A percentile compares a stretch with the other conserved stretches of the same genome.
Conservation (phyloP, 192 early-diverging fungal species). For the Polychytrium aggregatum region DNA sequence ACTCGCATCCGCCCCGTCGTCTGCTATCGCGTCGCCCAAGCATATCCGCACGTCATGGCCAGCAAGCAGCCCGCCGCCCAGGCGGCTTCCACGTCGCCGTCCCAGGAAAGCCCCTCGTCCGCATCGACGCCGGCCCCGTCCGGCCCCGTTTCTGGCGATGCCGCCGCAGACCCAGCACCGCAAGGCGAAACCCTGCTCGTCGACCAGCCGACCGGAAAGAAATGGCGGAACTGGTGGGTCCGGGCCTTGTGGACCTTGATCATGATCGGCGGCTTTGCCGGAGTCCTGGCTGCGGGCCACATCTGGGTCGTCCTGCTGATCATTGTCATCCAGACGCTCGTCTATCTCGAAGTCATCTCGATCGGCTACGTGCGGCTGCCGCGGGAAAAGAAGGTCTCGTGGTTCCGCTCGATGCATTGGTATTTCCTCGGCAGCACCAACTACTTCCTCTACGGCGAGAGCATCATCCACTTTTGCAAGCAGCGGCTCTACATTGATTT, state of each 20-base stretch:
- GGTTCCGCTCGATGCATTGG: conserved; percentile 84
- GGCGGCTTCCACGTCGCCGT: too few relatives aligned
- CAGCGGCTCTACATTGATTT: conserved; percentile 74
- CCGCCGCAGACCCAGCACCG: too few relatives aligned
- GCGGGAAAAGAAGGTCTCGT: conserved; percentile 74
- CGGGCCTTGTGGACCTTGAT: conserved; percentile 75
- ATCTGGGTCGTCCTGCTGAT: conserved; percentile 80
- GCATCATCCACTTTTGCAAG: conserved; percentile 81
- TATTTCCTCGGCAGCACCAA: conserved; percentile 84
- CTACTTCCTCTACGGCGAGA: conserved; percentile 93
- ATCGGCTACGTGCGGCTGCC: conserved; percentile 74
- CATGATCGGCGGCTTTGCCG: conserved; percentile 80
- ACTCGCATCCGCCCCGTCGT: too few relatives aligned
- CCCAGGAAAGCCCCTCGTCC: too few relatives aligned
- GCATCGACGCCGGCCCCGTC: too few relatives aligned
- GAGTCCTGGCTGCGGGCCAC: conserved; percentile 53
- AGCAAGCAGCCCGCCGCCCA: too few relatives aligned
- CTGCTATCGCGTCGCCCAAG: too few relatives aligned
- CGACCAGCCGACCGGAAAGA: conserved; percentile 12
- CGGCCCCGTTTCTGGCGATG: too few relatives aligned
- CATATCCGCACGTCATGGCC: too few relatives aligned
- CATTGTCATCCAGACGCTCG: conserved; percentile 66
- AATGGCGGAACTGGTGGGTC: conserved; percentile 53
- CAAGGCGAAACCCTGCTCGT: conserved; percentile 9
- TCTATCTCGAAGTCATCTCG: conserved; percentile 90